Conservation (phyloP, 768 basidiomycete species). For the Leccinum obscurum region DNA sequence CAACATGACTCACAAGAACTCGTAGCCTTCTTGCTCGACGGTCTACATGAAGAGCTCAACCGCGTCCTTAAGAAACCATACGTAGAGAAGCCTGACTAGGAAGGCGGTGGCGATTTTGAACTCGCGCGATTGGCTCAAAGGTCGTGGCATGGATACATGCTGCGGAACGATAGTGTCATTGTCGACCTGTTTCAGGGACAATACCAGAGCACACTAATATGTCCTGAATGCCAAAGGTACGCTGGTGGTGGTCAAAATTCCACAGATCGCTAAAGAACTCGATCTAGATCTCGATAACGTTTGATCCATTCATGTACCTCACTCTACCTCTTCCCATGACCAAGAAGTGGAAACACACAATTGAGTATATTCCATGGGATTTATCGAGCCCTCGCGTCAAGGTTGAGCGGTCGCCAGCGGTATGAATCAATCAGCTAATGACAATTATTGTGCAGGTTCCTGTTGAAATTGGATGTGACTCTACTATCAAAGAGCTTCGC, state of each 20-base stretch:
- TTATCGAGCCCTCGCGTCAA: conserved; percentile 59
- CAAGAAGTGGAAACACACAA: too few species aligned
- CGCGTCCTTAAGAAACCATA: conserved; percentile 92
- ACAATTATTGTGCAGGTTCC: too few species aligned
- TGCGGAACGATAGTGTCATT: conserved; percentile 95
- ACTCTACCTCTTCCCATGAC: too few species aligned
- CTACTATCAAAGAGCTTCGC: conserved; percentile 82
- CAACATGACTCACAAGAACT: conserved; percentile 99
- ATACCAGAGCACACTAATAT: conserved; percentile 92
- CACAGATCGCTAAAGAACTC: not conserved
- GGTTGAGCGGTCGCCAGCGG: conserved; percentile 37
- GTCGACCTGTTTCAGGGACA: conserved; percentile 99
- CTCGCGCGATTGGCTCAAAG: conserved; percentile 78
- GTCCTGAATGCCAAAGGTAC: conserved; percentile 95
- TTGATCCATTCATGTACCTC: conserved; percentile 99
- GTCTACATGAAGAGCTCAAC: conserved; percentile 95
- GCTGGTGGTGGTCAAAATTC: not conserved
- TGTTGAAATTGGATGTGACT: conserved; percentile 48
- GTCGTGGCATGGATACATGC: conserved; percentile 96
- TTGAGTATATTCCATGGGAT: conserved; percentile 75
- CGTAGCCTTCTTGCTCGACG: conserved; percentile 92
- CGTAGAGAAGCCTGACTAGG: conserved; percentile 98
- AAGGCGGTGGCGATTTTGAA: conserved; percentile 79
- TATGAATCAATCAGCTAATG: not conserved
- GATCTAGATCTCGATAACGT: conserved; percentile 90